These are phyloP conservation scores for Cryptococcus sp. DNA, from an alignment of 1,284 basidiomycete species.

Conservation along the genomic window DNA sequence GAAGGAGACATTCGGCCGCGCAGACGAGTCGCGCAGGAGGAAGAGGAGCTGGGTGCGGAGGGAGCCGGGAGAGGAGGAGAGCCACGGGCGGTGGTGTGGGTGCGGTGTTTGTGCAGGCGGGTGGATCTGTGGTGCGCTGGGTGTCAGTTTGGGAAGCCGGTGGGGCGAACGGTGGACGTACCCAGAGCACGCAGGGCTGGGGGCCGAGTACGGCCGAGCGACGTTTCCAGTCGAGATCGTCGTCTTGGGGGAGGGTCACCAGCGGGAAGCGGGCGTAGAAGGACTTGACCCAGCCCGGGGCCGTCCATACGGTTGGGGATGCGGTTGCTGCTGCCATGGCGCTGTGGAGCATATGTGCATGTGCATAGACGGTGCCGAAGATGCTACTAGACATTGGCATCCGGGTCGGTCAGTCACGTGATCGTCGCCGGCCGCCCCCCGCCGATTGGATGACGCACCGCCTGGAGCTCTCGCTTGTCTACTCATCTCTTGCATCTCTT, in stretches of 20 bases:
- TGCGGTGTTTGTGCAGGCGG: slow-evolving; percentile 18
- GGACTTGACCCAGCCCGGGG: slow-evolving; percentile 34
- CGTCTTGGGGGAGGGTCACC: slow-evolving; percentile 42
- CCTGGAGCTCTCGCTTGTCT: too few species aligned
- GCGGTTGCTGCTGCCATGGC: slow-evolving; percentile 7
- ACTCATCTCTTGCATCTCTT: too few species aligned
- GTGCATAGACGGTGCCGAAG: too few species aligned
- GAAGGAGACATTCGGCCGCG: slow-evolving; percentile 22
- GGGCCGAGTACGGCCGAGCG: neutral
- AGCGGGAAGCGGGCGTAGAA: slow-evolving; percentile 47
- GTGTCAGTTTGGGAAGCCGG: too few species aligned
- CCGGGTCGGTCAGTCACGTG: too few species aligned
- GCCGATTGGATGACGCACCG: too few species aligned
- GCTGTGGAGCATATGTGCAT: too few species aligned
- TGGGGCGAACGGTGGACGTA: slow-evolving; percentile 5
- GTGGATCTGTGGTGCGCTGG: slow-evolving; percentile 22
- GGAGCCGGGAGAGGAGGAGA: slow-evolving; percentile 31
- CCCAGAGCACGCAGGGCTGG: slow-evolving; percentile 18
- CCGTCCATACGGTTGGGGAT: slow-evolving; percentile 20
- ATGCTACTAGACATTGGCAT: too few species aligned
- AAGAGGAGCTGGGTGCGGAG: slow-evolving; percentile 44
- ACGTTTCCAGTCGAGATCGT: slow-evolving; percentile 31
- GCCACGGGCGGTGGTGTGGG: slow-evolving; percentile 29
- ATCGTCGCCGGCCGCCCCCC: too few species aligned
- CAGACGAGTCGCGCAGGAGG: slow-evolving; percentile 30